Conservation (phyloP, 139 green algal species). For the Tetradesmus obliquus region DNA sequence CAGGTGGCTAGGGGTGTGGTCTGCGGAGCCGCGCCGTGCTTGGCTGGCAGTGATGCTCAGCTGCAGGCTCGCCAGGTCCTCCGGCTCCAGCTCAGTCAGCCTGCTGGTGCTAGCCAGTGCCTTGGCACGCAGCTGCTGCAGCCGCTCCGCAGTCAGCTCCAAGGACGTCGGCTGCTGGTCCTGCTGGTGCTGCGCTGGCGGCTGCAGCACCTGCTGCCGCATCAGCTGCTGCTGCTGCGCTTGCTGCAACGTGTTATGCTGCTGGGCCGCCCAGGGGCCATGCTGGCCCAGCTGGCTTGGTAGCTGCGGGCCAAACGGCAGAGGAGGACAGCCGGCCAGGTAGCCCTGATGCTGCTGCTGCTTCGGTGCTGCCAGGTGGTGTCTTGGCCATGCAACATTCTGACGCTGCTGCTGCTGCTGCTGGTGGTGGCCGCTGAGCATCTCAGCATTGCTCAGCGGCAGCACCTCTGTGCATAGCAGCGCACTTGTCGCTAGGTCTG, state of each 20-base stretch:
- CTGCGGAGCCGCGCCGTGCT: constrained; percentile 1
- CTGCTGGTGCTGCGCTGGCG: background rate
- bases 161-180: background rate
- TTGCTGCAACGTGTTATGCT: background rate
- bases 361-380: background rate
- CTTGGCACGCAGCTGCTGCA: constrained; percentile 27
- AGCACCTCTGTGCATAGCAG: constrained; percentile 33
- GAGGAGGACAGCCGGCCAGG: background rate
- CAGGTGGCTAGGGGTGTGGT: constrained; percentile 13
- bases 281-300: background rate
- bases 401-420: constrained; percentile 24
- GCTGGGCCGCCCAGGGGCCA: background rate
- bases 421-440: background rate
- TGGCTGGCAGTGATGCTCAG: background rate
- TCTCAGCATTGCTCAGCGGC: background rate
- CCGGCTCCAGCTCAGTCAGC: background rate
- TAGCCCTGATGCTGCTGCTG: constrained; percentile 6
- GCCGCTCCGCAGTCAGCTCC: background rate
- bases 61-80: constrained; percentile 36
- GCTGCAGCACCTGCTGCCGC: background rate
- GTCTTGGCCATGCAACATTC: background rate
- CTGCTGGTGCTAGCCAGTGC: constrained; percentile 13
- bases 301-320: background rate
- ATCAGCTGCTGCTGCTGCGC: background rate
- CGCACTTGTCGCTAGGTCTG: background rate